A percentile compares a stretch with the other conserved stretches of the same genome.
Conservation (phyloP, 2,329 filamentous ascomycete genomes). For the Tricladium varicosporioides region DNA sequence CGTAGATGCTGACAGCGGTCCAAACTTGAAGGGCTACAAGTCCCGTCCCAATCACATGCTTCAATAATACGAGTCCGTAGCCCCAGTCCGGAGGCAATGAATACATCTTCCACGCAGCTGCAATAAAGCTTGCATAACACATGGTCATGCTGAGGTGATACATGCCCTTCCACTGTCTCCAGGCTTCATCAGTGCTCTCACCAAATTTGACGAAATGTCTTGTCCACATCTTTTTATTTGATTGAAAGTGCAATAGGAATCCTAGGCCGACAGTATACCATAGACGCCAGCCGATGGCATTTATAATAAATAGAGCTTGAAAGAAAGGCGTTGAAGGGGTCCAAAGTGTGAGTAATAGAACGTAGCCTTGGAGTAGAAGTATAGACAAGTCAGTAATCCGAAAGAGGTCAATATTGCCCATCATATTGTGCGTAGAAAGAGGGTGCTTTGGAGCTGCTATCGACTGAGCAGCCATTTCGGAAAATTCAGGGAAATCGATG, state of each 20-base stretch:
- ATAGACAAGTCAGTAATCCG: slow-evolving; percentile 82
- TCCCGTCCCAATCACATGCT: slow-evolving; percentile 79
- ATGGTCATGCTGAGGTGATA: slow-evolving; percentile 91
- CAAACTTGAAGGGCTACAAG: slow-evolving; percentile 86
- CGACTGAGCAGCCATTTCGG: slow-evolving; percentile 4
- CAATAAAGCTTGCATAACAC: slow-evolving; percentile 85
- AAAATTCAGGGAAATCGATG: slow-evolving; percentile 22
- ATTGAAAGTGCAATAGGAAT: slow-evolving; percentile 80
- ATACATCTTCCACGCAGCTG: slow-evolving; percentile 97
- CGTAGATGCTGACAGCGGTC: slow-evolving; percentile 91
- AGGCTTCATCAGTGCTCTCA: slow-evolving; percentile 85
- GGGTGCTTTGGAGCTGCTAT: slow-evolving; percentile 45
- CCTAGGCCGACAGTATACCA: slow-evolving; percentile 93
- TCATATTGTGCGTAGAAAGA: slow-evolving; percentile 73
- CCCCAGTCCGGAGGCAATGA: slow-evolving; percentile 80
- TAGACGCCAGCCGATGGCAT: slow-evolving; percentile 79
- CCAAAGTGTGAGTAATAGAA: slow-evolving; percentile 68
- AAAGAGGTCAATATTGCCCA: slow-evolving; percentile 90
- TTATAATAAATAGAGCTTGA: slow-evolving; percentile 76
- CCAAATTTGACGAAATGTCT: slow-evolving; percentile 97
- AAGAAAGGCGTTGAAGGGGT: slow-evolving; percentile 75
- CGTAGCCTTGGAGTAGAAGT: slow-evolving; percentile 72
- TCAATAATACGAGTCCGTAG: slow-evolving; percentile 79
- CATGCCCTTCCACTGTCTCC: slow-evolving; percentile 96
- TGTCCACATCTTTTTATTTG: slow-evolving; percentile 90